Base-by-base conservation (phyloP, 2,329 filamentous ascomycete genomes). In the Pseudogymnoascus verrucosus region DNA sequence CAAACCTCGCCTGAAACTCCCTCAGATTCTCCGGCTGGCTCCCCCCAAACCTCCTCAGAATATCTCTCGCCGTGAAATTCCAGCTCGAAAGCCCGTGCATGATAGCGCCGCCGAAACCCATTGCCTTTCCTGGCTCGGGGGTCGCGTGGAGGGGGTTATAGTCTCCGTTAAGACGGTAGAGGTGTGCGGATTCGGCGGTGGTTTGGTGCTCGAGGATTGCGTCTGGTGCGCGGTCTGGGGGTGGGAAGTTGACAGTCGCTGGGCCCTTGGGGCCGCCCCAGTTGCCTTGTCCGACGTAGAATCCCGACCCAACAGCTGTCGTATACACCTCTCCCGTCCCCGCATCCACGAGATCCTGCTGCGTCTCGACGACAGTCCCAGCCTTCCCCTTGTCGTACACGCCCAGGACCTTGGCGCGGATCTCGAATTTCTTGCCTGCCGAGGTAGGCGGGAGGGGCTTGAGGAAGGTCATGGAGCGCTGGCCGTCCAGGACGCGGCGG, bases 231-330 rank as follows among this genome's bases (percentile, higher is more conserved):
- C 86, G 85, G 67, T 82, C 87, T 73, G 88, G 78, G 6, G 91
- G 91, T 5, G 90, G 88, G 78, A 85, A 96, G 78, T 85, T 92
- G 69, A 87, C 80, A 0, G 88, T 89, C 65, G 90, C 87, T 2
- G 91, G 91, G 4, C 91, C 93, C 79, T 96, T 96, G 40, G 93
- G 93, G 0, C 93, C 93, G 68, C 90, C 89, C 93, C 93, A 97
- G 74, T 80, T 79, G 70, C 85, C 85, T 76, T 90, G 87, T 0
- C 86, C 86, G 60, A 90, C 84, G 69, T 85, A 88, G 73, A 90
- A 90, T 0, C 79, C 82, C 69, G 80, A 85, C 5, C 84, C 83
- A 10, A 86, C 78, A 39, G 81, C 82, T 61, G 80, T 79, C 1
- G 79, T 79, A 70, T 89, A 90, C 1, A 84, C 78, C 69, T 89